Evolutionary conservation across 192 early-diverging fungal species (phyloP).

Genomic region (Coemansia sp.): DNA sequence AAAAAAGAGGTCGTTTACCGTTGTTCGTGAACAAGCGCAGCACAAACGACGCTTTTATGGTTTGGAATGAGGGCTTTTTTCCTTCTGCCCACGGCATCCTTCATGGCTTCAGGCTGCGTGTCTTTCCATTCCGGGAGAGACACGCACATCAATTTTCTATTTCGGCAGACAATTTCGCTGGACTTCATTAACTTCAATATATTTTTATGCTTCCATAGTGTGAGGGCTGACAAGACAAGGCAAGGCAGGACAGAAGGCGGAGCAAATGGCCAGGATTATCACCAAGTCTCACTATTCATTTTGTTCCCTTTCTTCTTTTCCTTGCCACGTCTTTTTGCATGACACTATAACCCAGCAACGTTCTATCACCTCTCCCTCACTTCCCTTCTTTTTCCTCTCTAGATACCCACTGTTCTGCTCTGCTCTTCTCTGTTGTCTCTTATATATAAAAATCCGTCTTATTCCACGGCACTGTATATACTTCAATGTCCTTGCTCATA

Average conservation of each 20-base stretch:
- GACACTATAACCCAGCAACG: background rate
- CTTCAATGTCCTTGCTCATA: conserved; percentile 1
- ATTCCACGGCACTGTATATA: conserved; percentile 8
- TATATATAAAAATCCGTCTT: background rate
- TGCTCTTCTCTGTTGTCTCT: background rate
- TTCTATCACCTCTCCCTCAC: background rate
- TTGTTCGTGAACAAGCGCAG: too few species aligned
- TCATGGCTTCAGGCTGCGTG: background rate
- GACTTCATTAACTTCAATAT: too few species aligned
- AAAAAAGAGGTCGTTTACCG: background rate
- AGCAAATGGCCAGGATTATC: background rate
- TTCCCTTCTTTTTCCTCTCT: conserved; percentile 1
- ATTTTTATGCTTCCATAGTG: too few species aligned
- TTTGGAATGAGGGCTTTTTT: too few species aligned
- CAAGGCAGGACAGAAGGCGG: background rate
- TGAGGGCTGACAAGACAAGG: too few species aligned
- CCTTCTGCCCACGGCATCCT: too few species aligned
- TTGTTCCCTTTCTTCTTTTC: too few species aligned
- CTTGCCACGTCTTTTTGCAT: background rate
- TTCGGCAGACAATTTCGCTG: too few species aligned
- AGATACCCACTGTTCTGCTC: background rate
- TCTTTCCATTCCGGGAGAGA: conserved; percentile 1
- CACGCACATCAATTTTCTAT: background rate
- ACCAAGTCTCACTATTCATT: background rate
- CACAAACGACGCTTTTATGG: too few species aligned